These are phyloP conservation scores for Ganoderma sinense DNA, from an alignment of 1,284 basidiomycete species.

Conservation along the genomic window DNA sequence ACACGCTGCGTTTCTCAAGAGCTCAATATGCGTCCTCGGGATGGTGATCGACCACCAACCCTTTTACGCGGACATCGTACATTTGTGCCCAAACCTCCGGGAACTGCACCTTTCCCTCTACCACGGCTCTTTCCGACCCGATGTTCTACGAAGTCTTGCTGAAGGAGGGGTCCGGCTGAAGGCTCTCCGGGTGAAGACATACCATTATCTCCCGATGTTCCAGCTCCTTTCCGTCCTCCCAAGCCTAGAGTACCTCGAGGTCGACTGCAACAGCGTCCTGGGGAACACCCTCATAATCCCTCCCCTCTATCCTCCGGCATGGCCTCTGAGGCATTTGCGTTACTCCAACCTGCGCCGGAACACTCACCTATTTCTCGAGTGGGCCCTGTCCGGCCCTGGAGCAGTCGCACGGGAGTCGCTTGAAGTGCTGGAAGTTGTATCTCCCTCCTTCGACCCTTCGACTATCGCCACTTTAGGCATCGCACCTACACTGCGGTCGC, in stretches of 20 bases:
- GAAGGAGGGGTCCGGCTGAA: slow-evolving; percentile 6
- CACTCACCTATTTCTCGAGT: slow-evolving; percentile 20
- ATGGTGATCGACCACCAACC: slow-evolving; percentile 28
- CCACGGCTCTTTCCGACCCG: slow-evolving; percentile 22
- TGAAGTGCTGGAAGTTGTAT: slow-evolving; percentile 11
- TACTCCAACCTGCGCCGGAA: slow-evolving; percentile 17
- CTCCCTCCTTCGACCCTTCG: neutral
- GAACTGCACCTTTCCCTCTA: slow-evolving; percentile 27
- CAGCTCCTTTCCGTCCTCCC: slow-evolving; percentile 22
- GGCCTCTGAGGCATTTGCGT: slow-evolving; percentile 23
- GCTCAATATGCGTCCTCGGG: slow-evolving; percentile 17
- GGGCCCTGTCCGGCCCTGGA: slow-evolving; percentile 21
- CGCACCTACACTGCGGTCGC: slow-evolving; percentile 10
- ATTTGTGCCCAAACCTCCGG: slow-evolving; percentile 19
- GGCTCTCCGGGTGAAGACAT: slow-evolving; percentile 22
- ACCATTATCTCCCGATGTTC: slow-evolving; percentile 25
- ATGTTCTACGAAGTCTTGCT: slow-evolving; percentile 15
- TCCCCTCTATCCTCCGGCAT: slow-evolving; percentile 6
- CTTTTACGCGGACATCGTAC: slow-evolving; percentile 22
- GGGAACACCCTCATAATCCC: slow-evolving; percentile 3
- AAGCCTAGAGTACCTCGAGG: slow-evolving; percentile 23
- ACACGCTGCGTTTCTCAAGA: slow-evolving; percentile 9
- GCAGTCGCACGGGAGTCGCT: neutral
- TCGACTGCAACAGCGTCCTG: slow-evolving; percentile 19
- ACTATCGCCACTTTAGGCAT: slow-evolving; percentile 5